phyloP scores from a whole-genome alignment of 768 basidiomycete genomes.

The Trametopsis cervina region DNA sequence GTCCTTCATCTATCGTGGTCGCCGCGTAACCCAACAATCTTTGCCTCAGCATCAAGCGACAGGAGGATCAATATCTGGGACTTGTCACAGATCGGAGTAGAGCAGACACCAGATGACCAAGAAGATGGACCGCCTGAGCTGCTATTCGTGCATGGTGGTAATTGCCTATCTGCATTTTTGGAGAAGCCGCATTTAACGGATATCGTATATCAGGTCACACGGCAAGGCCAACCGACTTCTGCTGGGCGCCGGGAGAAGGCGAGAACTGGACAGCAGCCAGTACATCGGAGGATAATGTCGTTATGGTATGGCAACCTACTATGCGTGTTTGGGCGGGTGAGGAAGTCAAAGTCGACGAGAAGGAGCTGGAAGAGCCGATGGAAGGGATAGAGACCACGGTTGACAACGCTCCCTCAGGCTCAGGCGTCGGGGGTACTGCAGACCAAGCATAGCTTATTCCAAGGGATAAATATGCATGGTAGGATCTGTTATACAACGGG shows the following conservation, averaged over 20 bases:
- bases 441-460: not conserved
- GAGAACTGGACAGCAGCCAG: slow-evolving; percentile 85
- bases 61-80: slow-evolving; percentile 96
- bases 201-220: slow-evolving; percentile 61
- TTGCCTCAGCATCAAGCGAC: slow-evolving; percentile 93
- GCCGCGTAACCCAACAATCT: slow-evolving; percentile 84
- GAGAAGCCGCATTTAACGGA: not conserved
- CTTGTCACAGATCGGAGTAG: slow-evolving; percentile 81
- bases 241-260: slow-evolving; percentile 81
- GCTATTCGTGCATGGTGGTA: slow-evolving; percentile 92
- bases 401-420: slow-evolving; percentile 10
- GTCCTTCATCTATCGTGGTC: slow-evolving; percentile 95
- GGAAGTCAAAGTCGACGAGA: slow-evolving; percentile 75
- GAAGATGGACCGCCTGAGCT: slow-evolving; percentile 98
- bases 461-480: slow-evolving; percentile 6
- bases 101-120: slow-evolving; percentile 96
- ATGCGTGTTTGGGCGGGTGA: slow-evolving; percentile 93
- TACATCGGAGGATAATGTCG: slow-evolving; percentile 94
- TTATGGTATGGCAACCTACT: slow-evolving; percentile 97
- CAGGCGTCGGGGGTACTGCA: slow-evolving; percentile 5
- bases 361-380: slow-evolving; percentile 79
- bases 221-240: slow-evolving; percentile 86
- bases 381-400: slow-evolving; percentile 54
- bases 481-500: slow-evolving; percentile 8
- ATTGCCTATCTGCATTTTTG: slow-evolving; percentile 16